Evolutionary conservation across 768 basidiomycete species (phyloP), one percentile per base, ranked within the genome.

Genomic region (Mrakia frigida): DNA sequence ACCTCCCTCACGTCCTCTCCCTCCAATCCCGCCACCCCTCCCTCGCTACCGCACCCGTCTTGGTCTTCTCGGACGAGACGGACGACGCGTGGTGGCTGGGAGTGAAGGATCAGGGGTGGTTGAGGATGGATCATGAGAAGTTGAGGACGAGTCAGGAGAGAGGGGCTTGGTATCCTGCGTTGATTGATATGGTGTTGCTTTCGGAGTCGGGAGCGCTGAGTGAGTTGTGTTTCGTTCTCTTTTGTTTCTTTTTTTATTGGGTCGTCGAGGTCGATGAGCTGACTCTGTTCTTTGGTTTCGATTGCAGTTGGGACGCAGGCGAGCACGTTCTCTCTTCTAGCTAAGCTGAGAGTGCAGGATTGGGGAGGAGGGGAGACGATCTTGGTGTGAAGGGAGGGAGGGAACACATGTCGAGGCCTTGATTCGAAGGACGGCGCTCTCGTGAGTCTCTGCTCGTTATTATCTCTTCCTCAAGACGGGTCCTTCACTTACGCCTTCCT

Each of bases 121-220:
- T 50, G 73, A 41, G 61, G 23, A 43, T 50, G 25, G 73, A 74
- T 46, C 73, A 74, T 31, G 13, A 50, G 3, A 11, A 6, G 43
- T 4, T 74, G 59, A 43, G 25, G 23, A 74, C 73, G 46, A n/a
- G 33, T 41, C 11, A 23, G n/a, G 25, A 31, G 46, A 14, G 28
- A 4, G 73, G 63, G 41, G 63, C 46, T 28, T 74, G 73, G 73
- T 74, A 33, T 2, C 73, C 73, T 61, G 65, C 73, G 14, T 21
- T 74, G 28, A 50, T 74, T 23, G 71, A 74, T 46, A 74, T 74
- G 73, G 61, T 74, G 37, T 43, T 74, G 2, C 61, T 74, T 41
- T 28, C 61, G 14, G 25, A 67, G 23, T 61, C 73, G 23, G 43
- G 50, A n/a, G 73, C 60, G n/a, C 52, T 74, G 61, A 74, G 70